These are phyloP conservation scores for Rhinocladiella similis DNA, from an alignment of 2,329 filamentous ascomycete species.

Conservation along the genomic window DNA sequence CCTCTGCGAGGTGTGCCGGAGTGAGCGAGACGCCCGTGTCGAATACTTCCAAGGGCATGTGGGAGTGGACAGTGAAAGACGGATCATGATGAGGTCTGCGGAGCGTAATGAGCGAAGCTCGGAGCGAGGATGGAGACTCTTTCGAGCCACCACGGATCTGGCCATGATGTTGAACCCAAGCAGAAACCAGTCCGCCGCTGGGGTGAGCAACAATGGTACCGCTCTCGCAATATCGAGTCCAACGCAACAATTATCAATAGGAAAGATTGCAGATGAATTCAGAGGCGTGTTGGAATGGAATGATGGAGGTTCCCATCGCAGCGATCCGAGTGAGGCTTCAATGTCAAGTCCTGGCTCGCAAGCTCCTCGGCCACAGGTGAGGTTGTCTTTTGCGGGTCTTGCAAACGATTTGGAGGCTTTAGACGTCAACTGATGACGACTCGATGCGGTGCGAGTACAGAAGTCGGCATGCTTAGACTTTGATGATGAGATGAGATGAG, in stretches of 20 bases:
- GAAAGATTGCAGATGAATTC: background rate
- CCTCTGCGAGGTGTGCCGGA: constrained; percentile 16
- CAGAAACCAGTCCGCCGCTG: too few species aligned
- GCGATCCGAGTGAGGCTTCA: background rate
- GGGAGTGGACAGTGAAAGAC: constrained; percentile 4
- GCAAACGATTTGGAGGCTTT: background rate
- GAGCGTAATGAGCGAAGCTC: constrained; percentile 6
- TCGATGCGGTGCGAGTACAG: too few species aligned
- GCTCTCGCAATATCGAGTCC: background rate
- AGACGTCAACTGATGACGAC: too few species aligned
- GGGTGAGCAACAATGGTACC: background rate
- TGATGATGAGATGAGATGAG: too few species aligned
- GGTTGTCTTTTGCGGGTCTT: constrained; percentile 10
- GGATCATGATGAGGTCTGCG: constrained; percentile 7
- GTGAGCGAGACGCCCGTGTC: constrained; percentile 13
- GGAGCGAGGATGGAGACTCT: constrained; percentile 1
- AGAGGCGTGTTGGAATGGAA: background rate
- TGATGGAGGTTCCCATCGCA: background rate
- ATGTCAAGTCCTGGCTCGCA: background rate
- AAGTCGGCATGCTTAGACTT: too few species aligned
- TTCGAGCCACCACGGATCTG: constrained; percentile 8
- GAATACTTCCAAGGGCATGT: constrained; percentile 10
- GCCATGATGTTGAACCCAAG: constrained; percentile 3
- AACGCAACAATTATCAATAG: background rate
- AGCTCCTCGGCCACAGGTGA: background rate